A percentile compares a stretch with the other conserved stretches of the same genome.
Evolutionary conservation across 257 asterid genomes (phyloP).

Genomic region (Jasminum sambac): DNA sequence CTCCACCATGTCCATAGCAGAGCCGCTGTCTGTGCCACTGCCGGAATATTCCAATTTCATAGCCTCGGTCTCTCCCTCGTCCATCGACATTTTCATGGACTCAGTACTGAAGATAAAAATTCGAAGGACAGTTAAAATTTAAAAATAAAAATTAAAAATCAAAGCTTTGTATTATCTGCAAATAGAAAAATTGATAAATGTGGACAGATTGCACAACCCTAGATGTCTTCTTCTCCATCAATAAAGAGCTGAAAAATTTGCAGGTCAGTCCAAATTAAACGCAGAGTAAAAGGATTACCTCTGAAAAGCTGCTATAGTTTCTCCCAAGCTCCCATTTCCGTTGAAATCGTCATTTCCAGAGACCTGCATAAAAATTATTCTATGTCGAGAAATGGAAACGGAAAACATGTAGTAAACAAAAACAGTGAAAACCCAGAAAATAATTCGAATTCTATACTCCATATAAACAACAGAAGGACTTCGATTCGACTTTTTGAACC

Average conservation of each 20-base stretch:
- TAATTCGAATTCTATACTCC: conserved; percentile 15
- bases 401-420: conserved; percentile 21
- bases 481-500: conserved; percentile 29
- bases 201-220: conserved; percentile 46
- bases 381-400: conserved; percentile 32
- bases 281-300: conserved; percentile 41
- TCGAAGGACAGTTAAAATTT: conserved; percentile 3
- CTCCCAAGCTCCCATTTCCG: conserved; percentile 38
- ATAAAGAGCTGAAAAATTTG: conserved; percentile 10
- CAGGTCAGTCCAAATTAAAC: conserved; percentile 21
- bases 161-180: conserved; percentile 20
- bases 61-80: background rate
- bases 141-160: background rate
- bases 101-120: conserved; percentile 20
- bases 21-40: background rate
- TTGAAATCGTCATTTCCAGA: conserved; percentile 20
- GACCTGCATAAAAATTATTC: conserved; percentile 39
- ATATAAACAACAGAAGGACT: conserved; percentile 26
- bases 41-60: conserved; percentile 28
- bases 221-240: conserved; percentile 29
- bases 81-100: conserved; percentile 17
- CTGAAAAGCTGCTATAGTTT: conserved; percentile 24
- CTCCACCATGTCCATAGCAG: background rate
- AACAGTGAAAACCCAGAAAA: conserved; percentile 19
- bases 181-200: conserved; percentile 16